Conservation (phyloP, 441 rosid genomes). For the Jatropha podagrica region DNA sequence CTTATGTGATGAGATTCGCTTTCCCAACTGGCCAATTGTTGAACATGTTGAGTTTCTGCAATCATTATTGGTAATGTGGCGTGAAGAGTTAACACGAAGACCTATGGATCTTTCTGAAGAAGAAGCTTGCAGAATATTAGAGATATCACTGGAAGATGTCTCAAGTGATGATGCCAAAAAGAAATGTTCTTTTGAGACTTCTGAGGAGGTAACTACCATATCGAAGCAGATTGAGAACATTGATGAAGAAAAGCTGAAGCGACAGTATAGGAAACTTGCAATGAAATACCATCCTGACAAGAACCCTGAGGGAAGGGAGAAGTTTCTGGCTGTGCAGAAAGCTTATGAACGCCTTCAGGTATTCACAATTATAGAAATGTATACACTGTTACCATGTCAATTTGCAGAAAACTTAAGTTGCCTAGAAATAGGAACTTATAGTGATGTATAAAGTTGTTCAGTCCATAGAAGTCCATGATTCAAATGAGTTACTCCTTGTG, state of each 20-base stretch:
- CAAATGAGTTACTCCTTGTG: background rate
- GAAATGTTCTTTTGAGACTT: constrained; percentile 42
- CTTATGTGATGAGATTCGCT: constrained; percentile 91
- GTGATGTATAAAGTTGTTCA: background rate
- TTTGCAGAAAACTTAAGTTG: background rate
- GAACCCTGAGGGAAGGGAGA: constrained; percentile 99
- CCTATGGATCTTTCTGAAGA: constrained; percentile 99
- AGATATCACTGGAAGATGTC: constrained; percentile 82
- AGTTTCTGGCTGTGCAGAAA: constrained; percentile 97
- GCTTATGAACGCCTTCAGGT: constrained; percentile 99
- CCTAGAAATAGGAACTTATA: background rate
- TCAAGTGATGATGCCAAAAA: constrained; percentile 49
- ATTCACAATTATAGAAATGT: background rate
- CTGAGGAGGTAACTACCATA: constrained; percentile 61
- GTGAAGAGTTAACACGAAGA: constrained; percentile 95
- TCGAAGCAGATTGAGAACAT: constrained; percentile 95
- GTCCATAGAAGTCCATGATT: background rate
- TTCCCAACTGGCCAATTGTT: constrained; percentile 98
- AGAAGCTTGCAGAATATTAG: constrained; percentile 96
- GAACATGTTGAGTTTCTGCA: constrained; percentile 99
- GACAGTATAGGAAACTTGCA: constrained; percentile 99
- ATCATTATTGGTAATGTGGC: constrained; percentile 99
- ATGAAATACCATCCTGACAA: constrained; percentile 99
- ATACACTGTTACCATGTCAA: background rate
- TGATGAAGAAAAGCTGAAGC: constrained; percentile 99